Base-by-base conservation (phyloP, 805 yeast genomes). In the Candida caryicola region DNA sequence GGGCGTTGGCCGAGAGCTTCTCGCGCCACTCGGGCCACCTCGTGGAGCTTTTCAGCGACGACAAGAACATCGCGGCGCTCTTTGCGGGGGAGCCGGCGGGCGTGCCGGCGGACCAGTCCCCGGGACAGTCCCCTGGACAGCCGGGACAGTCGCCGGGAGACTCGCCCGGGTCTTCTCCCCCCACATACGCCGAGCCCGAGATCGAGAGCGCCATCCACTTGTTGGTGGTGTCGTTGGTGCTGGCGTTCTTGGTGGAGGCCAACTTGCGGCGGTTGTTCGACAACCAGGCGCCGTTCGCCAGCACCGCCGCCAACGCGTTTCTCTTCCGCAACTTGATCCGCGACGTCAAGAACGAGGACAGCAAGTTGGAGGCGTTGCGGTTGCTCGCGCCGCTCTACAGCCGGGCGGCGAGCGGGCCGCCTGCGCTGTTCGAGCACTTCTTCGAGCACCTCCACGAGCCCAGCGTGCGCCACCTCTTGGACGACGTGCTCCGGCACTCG, bases 241-340 rank as follows among this genome's bases (percentile, higher is more conserved):
- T 54, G 21, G 36, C 59, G 4, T 41, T 61, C 5, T 37, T 61
- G 23, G 57, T 58, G 6, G 68, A 64, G 30, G 39, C 64, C 34
- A 62, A 61, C 37, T 26, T 64, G 3, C 41, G 58, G 13, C 45
- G 34, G 12, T 31, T 55, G 19, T 45, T 57, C 13, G 39, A 36
- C 4, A 25, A 38, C 26, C 21, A 33, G n/a, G 18, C 13, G 15
- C 13, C 29, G n/a, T 18, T 25, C 8, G 26, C 18, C 5, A 30
- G 27, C 17, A 19, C 27, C 14, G 14, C 12, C 2, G 12, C 32
- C 8, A 36, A 34, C 29, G 19, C 34, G 16, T 37, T 28, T 35
- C 46, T 56, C 9, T 43, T 47, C 21, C 45, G 59, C 15, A 29
- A 50, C 30, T 37, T 60, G 12, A 39, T 61, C 14, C 35, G 44